Percentiles rank a stretch among this genome's conserved stretches.
These are phyloP conservation scores for Penicillium sp. DNA, from an alignment of 2,329 filamentous ascomycete species.

Conservation along the genomic window DNA sequence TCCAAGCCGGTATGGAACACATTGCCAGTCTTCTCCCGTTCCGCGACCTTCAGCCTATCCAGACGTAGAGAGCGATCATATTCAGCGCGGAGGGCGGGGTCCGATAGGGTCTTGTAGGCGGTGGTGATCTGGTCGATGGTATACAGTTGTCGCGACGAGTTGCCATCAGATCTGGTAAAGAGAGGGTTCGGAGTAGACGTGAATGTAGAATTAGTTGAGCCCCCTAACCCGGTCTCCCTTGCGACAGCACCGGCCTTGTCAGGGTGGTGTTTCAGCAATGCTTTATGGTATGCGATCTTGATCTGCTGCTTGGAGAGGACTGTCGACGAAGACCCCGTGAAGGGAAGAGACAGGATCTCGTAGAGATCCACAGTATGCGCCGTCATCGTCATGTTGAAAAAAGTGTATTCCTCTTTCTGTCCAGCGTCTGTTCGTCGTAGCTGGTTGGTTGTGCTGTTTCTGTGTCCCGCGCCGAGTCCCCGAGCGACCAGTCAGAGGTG, in stretches of 20 bases:
- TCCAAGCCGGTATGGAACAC: slow-evolving; percentile 54
- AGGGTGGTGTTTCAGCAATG: slow-evolving; percentile 58
- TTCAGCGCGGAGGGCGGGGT: slow-evolving; percentile 43
- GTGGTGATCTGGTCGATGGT: slow-evolving; percentile 58
- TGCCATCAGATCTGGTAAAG: not conserved
- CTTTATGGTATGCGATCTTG: slow-evolving; percentile 56
- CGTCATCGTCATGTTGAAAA: slow-evolving; percentile 14
- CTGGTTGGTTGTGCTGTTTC: not conserved
- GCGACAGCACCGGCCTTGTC: slow-evolving; percentile 48
- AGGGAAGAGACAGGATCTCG: slow-evolving; percentile 40
- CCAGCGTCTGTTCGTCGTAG: not conserved
- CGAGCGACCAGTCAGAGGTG: not conserved
- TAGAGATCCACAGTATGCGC: slow-evolving; percentile 33
- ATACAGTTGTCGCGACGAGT: slow-evolving; percentile 14
- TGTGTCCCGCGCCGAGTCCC: not conserved
- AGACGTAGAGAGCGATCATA: slow-evolving; percentile 49
- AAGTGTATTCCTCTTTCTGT: not conserved
- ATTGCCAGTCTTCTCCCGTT: slow-evolving; percentile 30
- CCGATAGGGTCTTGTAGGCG: slow-evolving; percentile 56
- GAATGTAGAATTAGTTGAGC: not conserved
- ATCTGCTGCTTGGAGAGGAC: slow-evolving; percentile 43
- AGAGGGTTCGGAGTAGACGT: not conserved
- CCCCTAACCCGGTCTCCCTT: slow-evolving; percentile 6
- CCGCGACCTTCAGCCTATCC: slow-evolving; percentile 27
- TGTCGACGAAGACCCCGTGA: slow-evolving; percentile 20